These are phyloP conservation scores for Vanrija pseudolonga DNA, from an alignment of 1,284 basidiomycete species.

Conservation along the genomic window DNA sequence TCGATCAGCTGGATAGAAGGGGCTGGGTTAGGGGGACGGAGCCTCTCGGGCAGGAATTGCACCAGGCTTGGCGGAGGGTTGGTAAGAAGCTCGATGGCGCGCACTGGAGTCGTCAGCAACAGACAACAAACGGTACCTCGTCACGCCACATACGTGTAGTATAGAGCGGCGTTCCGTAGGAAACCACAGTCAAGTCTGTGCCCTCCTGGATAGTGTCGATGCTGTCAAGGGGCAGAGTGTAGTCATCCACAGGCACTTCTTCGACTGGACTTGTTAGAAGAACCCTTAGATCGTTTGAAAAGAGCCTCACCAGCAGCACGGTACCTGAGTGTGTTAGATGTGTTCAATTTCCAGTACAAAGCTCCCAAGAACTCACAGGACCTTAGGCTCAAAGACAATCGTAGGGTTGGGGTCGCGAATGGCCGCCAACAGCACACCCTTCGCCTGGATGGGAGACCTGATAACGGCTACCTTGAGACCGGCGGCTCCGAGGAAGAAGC, in stretches of 20 bases:
- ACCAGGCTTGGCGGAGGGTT: constrained; percentile 65
- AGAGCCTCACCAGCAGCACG: constrained; percentile 31
- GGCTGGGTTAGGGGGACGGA: constrained; percentile 61
- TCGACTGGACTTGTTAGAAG: constrained; percentile 58
- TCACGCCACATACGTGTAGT: constrained; percentile 64
- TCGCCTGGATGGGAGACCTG: constrained; percentile 88
- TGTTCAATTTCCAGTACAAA: neutral
- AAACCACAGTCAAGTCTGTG: constrained; percentile 77
- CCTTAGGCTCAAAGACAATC: constrained; percentile 90
- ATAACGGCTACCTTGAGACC: constrained; percentile 92
- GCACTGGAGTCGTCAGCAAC: constrained; percentile 22
- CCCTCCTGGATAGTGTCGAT: constrained; percentile 74
- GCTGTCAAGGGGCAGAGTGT: constrained; percentile 68
- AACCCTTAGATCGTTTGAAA: neutral
- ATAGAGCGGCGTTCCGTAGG: constrained; percentile 90
- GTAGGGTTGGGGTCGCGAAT: constrained; percentile 91
- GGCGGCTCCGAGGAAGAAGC: constrained; percentile 85
- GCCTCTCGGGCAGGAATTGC: constrained; percentile 61
- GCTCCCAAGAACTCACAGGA: constrained; percentile 27
- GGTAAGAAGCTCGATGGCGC: constrained; percentile 39
- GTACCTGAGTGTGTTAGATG: constrained; percentile 21
- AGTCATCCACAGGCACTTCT: constrained; percentile 87
- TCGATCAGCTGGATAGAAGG: constrained; percentile 77
- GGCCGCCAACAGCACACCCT: constrained; percentile 77
- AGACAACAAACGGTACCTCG: constrained; percentile 39